Base-by-base conservation (phyloP, 2,329 filamentous ascomycete species). In the Trichoderma guizhouense region DNA sequence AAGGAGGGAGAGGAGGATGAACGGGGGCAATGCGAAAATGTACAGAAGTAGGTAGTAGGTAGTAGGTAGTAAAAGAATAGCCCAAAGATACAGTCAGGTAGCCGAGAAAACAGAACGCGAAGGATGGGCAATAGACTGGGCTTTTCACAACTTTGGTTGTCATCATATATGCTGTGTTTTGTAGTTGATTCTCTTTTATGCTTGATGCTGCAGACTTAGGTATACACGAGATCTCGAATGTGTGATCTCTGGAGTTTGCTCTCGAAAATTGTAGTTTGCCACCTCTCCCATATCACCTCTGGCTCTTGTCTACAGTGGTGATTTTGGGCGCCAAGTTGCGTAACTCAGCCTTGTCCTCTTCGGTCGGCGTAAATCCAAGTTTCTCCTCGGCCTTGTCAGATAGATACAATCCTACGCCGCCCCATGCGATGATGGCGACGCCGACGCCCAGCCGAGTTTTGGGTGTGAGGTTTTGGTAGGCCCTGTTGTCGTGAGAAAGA, bases 381-480 rank as follows among this genome's bases (percentile, higher is more conserved):
- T 87, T 89, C 78, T 92, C 87, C 82, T 95, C 94, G 18, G 91
- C 89, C 71, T 86, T 86, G 78, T 95, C 92, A 6, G 92, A 90
- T 21, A 93, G 78, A 78, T 91, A 91, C n/a, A 96, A 86, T 18
- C 93, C 95, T 53, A 89, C 83, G 53, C 85, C 83, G 15, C 93
- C 93, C 89, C 94, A 97, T 39, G 88, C 88, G 78, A 97, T 89
- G 75, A 97, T 82, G 76, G 90, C 92, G 63, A 90, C 79, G 76
- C 95, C 95, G 74, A 97, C 86, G 62, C 91, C 82, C 55, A 93
- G 82, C 71, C 92, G 92, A 28, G 92, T 91, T 76, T 88, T 90
- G 21, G 91, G 88, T 4, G 91, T 84, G 69, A 97, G 90, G 76
- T 88, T 89, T 78, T 87, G 90, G 84, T 94, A 97, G 67, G 90